phyloP scores from a whole-genome alignment of 163 green algal species.

The Chlamydomonas reinhardtii region DNA sequence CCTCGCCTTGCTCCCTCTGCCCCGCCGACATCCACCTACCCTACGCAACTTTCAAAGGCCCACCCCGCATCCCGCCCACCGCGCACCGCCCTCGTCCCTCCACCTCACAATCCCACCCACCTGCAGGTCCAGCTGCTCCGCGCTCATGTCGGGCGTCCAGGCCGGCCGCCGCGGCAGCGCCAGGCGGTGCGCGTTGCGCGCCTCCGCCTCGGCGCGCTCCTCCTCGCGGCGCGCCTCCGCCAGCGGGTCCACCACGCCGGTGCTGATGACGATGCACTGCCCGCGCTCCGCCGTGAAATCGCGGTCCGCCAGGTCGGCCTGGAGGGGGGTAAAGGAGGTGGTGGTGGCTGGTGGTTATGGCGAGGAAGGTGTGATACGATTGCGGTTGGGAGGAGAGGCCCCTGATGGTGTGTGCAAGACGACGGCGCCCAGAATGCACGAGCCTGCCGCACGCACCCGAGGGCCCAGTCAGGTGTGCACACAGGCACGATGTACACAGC shows the following conservation, averaged over 20 bases:
- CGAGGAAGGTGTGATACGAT: background rate
- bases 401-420: too few species aligned
- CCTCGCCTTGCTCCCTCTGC: too few species aligned
- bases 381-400: background rate
- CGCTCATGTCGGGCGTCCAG: constrained; percentile 78
- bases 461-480: too few species aligned
- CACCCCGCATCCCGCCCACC: background rate
- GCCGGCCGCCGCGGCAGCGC: constrained; percentile 74
- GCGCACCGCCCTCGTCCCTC: background rate
- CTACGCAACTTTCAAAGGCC: too few species aligned
- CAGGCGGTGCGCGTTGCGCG: constrained; percentile 67
- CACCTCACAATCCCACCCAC: too few species aligned
- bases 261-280: constrained; percentile 80
- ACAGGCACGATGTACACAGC: too few species aligned
- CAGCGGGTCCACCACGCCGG: constrained; percentile 26
- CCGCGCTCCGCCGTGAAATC: constrained; percentile 93
- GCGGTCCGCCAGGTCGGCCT: constrained; percentile 88
- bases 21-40: too few species aligned
- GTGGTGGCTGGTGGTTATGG: background rate
- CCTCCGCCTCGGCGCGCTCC: constrained; percentile 73
- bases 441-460: background rate
- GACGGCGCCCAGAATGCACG: too few species aligned
- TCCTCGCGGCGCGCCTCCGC: constrained; percentile 56
- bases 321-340: background rate
- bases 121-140: constrained; percentile 83